Evolutionary conservation across 768 basidiomycete species (phyloP).

Genomic region (Panus rudis): DNA sequence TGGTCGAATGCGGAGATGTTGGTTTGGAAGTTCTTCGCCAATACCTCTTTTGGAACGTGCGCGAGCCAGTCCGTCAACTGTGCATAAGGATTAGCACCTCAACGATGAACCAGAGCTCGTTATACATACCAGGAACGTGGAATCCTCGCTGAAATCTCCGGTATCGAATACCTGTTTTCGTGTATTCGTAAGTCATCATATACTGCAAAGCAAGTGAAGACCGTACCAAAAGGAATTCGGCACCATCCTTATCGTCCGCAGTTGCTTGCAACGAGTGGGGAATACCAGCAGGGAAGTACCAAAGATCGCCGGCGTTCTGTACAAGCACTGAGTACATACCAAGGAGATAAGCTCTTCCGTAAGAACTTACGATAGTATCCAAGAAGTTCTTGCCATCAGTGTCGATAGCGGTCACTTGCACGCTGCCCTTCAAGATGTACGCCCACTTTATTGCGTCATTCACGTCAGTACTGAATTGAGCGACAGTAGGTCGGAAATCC

Average conservation of each 20-base stretch:
- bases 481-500: neutral
- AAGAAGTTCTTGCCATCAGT: slow-evolving; percentile 39
- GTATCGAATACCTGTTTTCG: slow-evolving; percentile 29
- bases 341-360: neutral
- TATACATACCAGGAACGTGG: slow-evolving; percentile 30
- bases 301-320: slow-evolving; percentile 39
- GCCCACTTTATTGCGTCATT: slow-evolving; percentile 16
- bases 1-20: slow-evolving; percentile 40
- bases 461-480: neutral
- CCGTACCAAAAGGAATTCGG: slow-evolving; percentile 43
- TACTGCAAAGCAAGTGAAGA: neutral
- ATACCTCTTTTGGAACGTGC: slow-evolving; percentile 48
- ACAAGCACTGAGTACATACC: neutral
- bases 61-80: slow-evolving; percentile 56
- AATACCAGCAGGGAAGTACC: slow-evolving; percentile 48
- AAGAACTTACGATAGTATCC: slow-evolving; percentile 33
- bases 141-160: slow-evolving; percentile 45
- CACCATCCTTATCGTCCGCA: slow-evolving; percentile 28
- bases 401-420: slow-evolving; percentile 39
- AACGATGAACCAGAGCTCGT: neutral
- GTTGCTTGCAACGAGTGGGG: slow-evolving; percentile 49
- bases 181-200: neutral
- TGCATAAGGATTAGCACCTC: neutral
- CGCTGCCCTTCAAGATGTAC: slow-evolving; percentile 19
- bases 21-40: slow-evolving; percentile 56